Conservation (phyloP, 2,329 filamentous ascomycete genomes). For the Cercospora sp. region DNA sequence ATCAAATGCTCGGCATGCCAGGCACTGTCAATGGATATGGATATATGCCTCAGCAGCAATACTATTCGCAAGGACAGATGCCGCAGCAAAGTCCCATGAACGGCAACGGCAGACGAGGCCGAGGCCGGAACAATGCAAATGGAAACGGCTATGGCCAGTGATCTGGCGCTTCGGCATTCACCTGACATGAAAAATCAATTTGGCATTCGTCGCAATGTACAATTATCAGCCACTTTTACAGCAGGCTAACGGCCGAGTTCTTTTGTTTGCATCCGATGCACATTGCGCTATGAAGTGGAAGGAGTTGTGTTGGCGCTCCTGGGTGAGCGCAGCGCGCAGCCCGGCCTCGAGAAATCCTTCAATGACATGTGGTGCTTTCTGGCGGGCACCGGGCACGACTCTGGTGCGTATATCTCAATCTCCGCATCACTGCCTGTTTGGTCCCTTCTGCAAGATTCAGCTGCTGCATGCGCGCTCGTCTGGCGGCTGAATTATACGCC, state of each 20-base stretch:
- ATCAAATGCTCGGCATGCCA: conserved; percentile 35
- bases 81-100: conserved; percentile 26
- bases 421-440: not conserved
- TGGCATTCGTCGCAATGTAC: conserved; percentile 11
- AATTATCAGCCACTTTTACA: not conserved
- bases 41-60: conserved; percentile 32
- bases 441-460: not conserved
- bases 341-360: not conserved
- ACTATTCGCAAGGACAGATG: conserved; percentile 30
- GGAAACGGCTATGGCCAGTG: conserved; percentile 11
- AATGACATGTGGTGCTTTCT: not conserved
- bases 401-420: not conserved
- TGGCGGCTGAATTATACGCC: not conserved
- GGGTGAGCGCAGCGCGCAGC: not conserved
- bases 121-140: conserved; percentile 10
- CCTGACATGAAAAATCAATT: not conserved
- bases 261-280: conserved; percentile 8
- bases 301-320: not conserved
- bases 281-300: conserved; percentile 1
- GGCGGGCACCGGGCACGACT: not conserved
- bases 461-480: not conserved
- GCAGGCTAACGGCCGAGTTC: conserved; percentile 2
- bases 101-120: conserved; percentile 26
- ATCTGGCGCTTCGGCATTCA: not conserved
- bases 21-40: conserved; percentile 33